phyloP scores from a whole-genome alignment of 345 rosid genomes.

The Chamaenerion angustifolium region DNA sequence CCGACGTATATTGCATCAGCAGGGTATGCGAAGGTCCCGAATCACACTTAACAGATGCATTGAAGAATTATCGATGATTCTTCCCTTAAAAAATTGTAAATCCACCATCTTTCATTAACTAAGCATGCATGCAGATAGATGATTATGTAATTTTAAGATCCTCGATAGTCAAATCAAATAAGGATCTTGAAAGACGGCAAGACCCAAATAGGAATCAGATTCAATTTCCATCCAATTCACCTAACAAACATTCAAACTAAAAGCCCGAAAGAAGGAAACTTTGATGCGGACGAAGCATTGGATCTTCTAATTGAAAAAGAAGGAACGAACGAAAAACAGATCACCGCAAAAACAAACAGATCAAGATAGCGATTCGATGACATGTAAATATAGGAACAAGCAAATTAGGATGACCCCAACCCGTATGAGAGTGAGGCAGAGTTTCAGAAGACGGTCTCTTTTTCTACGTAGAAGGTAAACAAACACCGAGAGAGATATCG shows the following conservation, averaged over 20 bases:
- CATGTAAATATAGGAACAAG: not conserved
- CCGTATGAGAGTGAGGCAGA: not conserved
- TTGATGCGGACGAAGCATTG: too few relatives aligned
- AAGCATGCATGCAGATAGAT: constrained; percentile 2
- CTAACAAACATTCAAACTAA: too few relatives aligned
- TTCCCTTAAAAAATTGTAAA: too few relatives aligned
- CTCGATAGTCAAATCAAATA: not conserved
- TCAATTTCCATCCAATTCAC: too few relatives aligned
- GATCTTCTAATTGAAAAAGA: too few relatives aligned
- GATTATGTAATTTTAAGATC: not conserved
- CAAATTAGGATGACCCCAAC: not conserved
- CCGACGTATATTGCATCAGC: too few relatives aligned
- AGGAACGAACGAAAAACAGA: not conserved
- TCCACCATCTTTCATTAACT: not conserved
- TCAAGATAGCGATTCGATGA: not conserved
- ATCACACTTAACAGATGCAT: not conserved
- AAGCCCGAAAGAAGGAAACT: too few relatives aligned
- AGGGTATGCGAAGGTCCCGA: not conserved
- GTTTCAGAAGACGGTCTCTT: not conserved
- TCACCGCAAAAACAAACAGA: not conserved
- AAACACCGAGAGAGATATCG: constrained; percentile 3
- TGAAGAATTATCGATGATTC: not conserved
- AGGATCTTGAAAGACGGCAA: not conserved
- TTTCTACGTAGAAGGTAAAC: not conserved
- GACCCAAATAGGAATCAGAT: not conserved